Percentiles rank a stretch among this genome's conserved stretches.
These are phyloP conservation scores for Lipomyces starkeyi DNA, from an alignment of 805 yeast genomes.

Conservation along the genomic window DNA sequence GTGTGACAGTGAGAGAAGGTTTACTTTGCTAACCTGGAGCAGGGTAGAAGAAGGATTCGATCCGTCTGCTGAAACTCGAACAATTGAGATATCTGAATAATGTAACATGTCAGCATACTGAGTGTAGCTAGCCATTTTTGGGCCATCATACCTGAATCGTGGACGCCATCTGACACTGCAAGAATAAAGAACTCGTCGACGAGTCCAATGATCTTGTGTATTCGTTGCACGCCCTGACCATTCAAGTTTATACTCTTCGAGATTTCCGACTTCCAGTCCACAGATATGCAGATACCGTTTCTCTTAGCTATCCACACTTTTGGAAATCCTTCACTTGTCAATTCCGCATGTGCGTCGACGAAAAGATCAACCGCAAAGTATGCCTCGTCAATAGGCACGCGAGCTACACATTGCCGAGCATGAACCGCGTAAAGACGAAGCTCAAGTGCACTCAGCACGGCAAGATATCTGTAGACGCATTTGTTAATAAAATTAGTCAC, in stretches of 20 bases:
- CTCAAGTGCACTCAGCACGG: slow-evolving; percentile 48
- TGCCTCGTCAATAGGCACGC: slow-evolving; percentile 45
- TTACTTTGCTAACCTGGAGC: slow-evolving; percentile 34
- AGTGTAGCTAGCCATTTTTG: neutral
- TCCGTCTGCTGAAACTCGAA: slow-evolving; percentile 8
- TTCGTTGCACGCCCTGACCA: slow-evolving; percentile 23
- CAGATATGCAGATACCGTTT: slow-evolving; percentile 38
- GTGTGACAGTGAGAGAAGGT: slow-evolving; percentile 43
- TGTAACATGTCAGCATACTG: neutral
- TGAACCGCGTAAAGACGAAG: slow-evolving; percentile 47
- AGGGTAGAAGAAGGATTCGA: slow-evolving; percentile 4
- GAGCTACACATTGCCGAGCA: slow-evolving; percentile 47
- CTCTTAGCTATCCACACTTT: slow-evolving; percentile 43
- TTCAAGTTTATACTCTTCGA: slow-evolving; percentile 20
- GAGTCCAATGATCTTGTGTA: slow-evolving; percentile 33
- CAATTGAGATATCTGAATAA: slow-evolving; percentile 22
- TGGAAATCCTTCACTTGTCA: slow-evolving; percentile 18
- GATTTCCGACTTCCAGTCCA: slow-evolving; percentile 41
- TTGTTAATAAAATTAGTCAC: neutral
- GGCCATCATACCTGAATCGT: slow-evolving; percentile 15
- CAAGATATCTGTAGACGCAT: slow-evolving; percentile 38
- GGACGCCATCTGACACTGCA: slow-evolving; percentile 24
- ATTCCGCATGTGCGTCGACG: slow-evolving; percentile 39
- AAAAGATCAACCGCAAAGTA: slow-evolving; percentile 44
- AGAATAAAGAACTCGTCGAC: slow-evolving; percentile 30